A percentile compares a stretch with the other conserved stretches of the same genome.
Evolutionary conservation across 768 basidiomycete species (phyloP).

Genomic region (Termitomyces sp.): DNA sequence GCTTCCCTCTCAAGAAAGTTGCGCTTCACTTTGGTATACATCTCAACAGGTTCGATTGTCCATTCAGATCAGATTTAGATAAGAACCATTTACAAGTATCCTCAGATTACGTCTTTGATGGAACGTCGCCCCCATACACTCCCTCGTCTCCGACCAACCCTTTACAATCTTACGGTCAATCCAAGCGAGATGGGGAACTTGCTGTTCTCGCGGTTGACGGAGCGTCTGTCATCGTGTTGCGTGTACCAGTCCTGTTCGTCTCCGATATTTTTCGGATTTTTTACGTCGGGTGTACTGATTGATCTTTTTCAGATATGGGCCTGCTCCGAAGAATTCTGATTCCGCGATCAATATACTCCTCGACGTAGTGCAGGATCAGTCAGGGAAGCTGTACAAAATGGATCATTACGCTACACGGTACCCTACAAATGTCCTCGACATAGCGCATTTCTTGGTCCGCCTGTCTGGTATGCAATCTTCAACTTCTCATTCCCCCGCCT

Average conservation of each 20-base stretch:
- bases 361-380: constrained; percentile 82
- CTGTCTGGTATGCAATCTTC: constrained; percentile 46
- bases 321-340: constrained; percentile 78
- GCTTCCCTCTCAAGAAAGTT: constrained; percentile 58
- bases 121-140: constrained; percentile 85
- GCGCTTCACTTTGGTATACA: constrained; percentile 75
- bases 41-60: constrained; percentile 69
- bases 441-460: constrained; percentile 78
- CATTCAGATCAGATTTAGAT: neutral
- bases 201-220: constrained; percentile 59
- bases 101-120: constrained; percentile 93
- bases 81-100: neutral
- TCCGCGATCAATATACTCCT: constrained; percentile 85
- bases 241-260: constrained; percentile 85
- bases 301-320: constrained; percentile 64
- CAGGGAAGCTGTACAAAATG: constrained; percentile 89
- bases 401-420: constrained; percentile 91
- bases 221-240: constrained; percentile 61
- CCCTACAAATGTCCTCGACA: constrained; percentile 87
- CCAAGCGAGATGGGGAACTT: constrained; percentile 84
- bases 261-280: neutral
- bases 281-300: neutral
- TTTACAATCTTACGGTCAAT: constrained; percentile 81
- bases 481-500: neutral
- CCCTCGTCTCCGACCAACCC: constrained; percentile 73